Base-by-base conservation (phyloP, 306 rosid genomes). In the Purshia tridentata region DNA sequence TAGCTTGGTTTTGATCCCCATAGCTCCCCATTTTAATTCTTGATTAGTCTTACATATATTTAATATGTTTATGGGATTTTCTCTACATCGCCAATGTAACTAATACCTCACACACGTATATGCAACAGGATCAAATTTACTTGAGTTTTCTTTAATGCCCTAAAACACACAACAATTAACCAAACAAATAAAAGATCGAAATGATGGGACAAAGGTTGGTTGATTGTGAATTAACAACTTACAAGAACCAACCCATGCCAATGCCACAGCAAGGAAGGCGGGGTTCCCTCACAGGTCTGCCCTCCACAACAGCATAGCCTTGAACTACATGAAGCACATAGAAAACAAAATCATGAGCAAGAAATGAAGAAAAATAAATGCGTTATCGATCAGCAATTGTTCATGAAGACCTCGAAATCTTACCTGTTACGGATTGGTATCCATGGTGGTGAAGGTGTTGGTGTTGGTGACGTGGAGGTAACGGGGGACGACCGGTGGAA, bases 231-330 rank as follows among this genome's bases (percentile, higher is more conserved):
- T 12, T 46, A 39, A 70, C 13, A 78, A 88, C 98, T 88, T 72
- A 92, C 95, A 92, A 81, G 68, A 88, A 44, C 96, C 98, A 92
- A 67, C 95, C 96, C 12, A 81, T 48, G 45, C 98, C 95, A 65
- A 88, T 55, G 63, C 96, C 96, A 76, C 96, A 92, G 65, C 90
- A 92, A 49, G 88, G 84, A 74, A 88, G 95, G 59, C 86, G 89
- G 9, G 23, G 85, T 70, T 87, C 91, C 60, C 78, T 80, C 1
- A 82, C 10, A 6, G 92, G 88, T 51, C 80, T 81, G 73, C 86
- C 91, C 69, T 88, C 91, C 70, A 82, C 76, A 72, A 85, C 78
- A 12, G 77, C 88, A 81, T 87, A 88, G 72, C 90, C 98, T 92
- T 82, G 67, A 76, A 9, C 57, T 65, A 23, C 58, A 35, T 29